A percentile compares a stretch with the other conserved stretches of the same genome.
phyloP scores from a whole-genome alignment of 805 yeast species.

The Metahyphopichia silvanorum region DNA sequence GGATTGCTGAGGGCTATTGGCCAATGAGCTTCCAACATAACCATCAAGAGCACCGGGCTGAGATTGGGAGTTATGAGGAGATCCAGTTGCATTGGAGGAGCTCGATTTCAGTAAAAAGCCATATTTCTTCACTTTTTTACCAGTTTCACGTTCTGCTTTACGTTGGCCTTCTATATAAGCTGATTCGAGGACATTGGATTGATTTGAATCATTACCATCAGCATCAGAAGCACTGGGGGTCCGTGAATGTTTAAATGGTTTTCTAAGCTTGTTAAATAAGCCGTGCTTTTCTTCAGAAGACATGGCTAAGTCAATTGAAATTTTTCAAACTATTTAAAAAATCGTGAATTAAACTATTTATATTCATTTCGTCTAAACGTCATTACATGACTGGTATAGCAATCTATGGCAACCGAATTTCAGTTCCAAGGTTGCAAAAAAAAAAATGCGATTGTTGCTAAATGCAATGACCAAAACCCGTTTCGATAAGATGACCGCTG shows the following conservation, averaged over 20 bases:
- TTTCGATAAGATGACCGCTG: no score
- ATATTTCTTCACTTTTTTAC: slow-evolving; percentile 6
- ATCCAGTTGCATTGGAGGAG: neutral
- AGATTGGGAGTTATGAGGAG: slow-evolving; percentile 1
- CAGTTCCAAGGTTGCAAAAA: neutral
- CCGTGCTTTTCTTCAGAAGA: slow-evolving; percentile 13
- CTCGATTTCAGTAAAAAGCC: neutral
- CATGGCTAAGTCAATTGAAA: no score
- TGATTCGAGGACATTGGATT: neutral
- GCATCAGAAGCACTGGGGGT: slow-evolving; percentile 5
- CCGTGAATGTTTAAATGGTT: slow-evolving; percentile 16
- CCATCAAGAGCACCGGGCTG: slow-evolving; percentile 1
- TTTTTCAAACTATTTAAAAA: no score
- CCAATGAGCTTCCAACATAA: neutral
- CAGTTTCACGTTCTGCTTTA: slow-evolving; percentile 11
- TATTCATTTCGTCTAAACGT: no score
- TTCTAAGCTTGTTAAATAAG: slow-evolving; percentile 17
- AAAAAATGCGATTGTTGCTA: no score
- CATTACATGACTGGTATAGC: slow-evolving; percentile 4
- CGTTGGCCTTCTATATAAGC: slow-evolving; percentile 20
- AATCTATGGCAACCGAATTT: neutral
- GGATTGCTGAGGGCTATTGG: neutral
- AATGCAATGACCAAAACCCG: no score
- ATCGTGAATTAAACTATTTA: no score
- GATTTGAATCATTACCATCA: slow-evolving; percentile 1